Conservation (phyloP, 148 eudicot genomes). For the Persicaria maculosa region DNA sequence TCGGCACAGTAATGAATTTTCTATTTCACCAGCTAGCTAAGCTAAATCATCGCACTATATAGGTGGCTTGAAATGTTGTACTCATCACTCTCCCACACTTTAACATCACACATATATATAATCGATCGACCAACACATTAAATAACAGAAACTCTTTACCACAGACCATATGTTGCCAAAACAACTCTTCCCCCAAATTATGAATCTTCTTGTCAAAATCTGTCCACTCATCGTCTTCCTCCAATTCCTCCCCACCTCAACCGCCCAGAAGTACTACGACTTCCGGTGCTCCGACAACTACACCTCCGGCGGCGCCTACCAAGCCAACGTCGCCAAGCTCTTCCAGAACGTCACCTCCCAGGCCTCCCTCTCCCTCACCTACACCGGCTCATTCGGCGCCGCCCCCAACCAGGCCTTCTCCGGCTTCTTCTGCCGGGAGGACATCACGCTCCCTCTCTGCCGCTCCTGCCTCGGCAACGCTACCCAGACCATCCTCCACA, state of each 20-base stretch:
- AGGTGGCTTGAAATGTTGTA: too few relatives aligned
- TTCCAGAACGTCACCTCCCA: not conserved
- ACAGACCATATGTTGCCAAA: too few relatives aligned
- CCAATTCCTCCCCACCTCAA: not conserved
- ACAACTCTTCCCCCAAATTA: too few relatives aligned
- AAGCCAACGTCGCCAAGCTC: not conserved
- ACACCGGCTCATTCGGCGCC: not conserved
- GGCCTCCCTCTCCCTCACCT: not conserved
- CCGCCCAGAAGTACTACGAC: constrained; percentile 10
- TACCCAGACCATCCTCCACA: constrained; percentile 7
- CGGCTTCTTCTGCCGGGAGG: constrained; percentile 5
- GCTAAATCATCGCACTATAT: too few relatives aligned
- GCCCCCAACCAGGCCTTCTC: constrained; percentile 7
- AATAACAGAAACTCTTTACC: too few relatives aligned
- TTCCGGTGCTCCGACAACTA: constrained; percentile 15
- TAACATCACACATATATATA: too few relatives aligned
- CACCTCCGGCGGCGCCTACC: constrained; percentile 7
- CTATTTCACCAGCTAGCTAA: too few relatives aligned
- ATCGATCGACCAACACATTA: too few relatives aligned
- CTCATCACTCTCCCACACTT: too few relatives aligned
- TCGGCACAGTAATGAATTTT: too few relatives aligned
- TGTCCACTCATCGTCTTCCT: not conserved
- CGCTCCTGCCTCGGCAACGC: constrained; percentile 7
- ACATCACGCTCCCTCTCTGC: not conserved
- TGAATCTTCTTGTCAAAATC: not conserved